Evolutionary conservation across 176 grass and related monocot species (phyloP), one percentile per base, ranked within the genome.

Genomic region (Alopecurus myosuroides): DNA sequence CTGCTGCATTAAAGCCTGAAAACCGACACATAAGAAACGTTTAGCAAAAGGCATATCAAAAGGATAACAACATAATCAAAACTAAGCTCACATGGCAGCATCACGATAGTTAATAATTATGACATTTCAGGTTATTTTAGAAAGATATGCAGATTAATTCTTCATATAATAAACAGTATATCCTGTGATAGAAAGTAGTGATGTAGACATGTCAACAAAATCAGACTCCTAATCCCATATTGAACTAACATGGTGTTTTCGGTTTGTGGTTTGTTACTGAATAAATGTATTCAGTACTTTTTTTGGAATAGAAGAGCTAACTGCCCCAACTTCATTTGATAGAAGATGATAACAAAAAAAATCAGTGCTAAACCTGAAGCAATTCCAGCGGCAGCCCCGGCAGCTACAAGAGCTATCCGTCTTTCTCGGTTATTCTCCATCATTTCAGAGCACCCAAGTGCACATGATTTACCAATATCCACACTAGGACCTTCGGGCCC

Each of bases 301-400:
- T 14, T 2, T 17, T 17, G 1, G 23, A 55, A 26, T 58, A 58
- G 5, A 58, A 3, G 23, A 58, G 55, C n/a, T 13, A 0, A 63
- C 8, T 62, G 26, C 26, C 58, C 13, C 4, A 62, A 33, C 5
- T 31, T 62, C 12, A 62, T 62, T 15, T 63, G 60, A 63, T 18
- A 61, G 11, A 61, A 61, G 57, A 0, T 29, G 56, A 28, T 51
- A 26, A 26, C 23, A 3, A 25, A 25, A 60, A 60, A 18, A 10
- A 41, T 40, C 44, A 41, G 53, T 28, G 28, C 5, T n/a, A 86
- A 92, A 98, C 95, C 95, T 82, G 95, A 98, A 86, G 96, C 93
- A 77, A 98, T 98, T 80, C 96, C 96, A 92, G 96, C 93, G 83
- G 96, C 96, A 56, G 96, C 96, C 69, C 96, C 93, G 75, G 96